Conservation (phyloP, 257 asterid genomes). For the Striga asiatica region DNA sequence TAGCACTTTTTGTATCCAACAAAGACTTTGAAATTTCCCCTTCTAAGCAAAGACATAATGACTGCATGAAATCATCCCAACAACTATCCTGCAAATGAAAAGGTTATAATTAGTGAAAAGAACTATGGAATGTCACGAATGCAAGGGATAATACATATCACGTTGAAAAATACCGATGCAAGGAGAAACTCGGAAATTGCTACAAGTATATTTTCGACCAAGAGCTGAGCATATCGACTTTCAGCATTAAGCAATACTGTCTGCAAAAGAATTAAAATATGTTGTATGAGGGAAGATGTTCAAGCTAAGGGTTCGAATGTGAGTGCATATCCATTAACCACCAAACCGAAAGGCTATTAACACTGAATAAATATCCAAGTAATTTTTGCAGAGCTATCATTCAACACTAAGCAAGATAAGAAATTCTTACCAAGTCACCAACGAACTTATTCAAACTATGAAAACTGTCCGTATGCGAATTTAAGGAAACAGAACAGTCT, state of each 20-base stretch:
- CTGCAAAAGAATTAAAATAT: too few relatives aligned
- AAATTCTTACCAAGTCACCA: slow-evolving; percentile 38
- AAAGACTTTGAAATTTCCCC: slow-evolving; percentile 26
- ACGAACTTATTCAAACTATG: slow-evolving; percentile 37
- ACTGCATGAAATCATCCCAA: slow-evolving; percentile 47
- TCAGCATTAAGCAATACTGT: slow-evolving; percentile 40
- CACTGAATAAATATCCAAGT: too few relatives aligned
- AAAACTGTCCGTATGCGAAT: slow-evolving; percentile 22
- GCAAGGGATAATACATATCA: neutral
- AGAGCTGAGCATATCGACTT: slow-evolving; percentile 48
- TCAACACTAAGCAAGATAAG: neutral
- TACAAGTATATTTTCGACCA: slow-evolving; percentile 48
- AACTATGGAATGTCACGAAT: neutral
- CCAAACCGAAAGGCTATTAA: neutral
- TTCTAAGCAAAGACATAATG: slow-evolving; percentile 50
- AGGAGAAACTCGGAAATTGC: slow-evolving; percentile 52
- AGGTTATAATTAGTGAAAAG: neutral
- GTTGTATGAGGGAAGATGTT: too few relatives aligned
- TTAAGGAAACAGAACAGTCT: slow-evolving; percentile 12
- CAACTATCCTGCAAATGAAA: slow-evolving; percentile 40
- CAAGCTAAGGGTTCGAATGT: too few relatives aligned
- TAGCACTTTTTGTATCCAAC: slow-evolving; percentile 29
- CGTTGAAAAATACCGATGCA: slow-evolving; percentile 38
- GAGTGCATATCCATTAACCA: neutral
- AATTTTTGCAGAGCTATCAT: too few relatives aligned